These are phyloP conservation scores for Ascochyta koolunga DNA, from an alignment of 2,329 filamentous ascomycete genomes.

Conservation along the genomic window DNA sequence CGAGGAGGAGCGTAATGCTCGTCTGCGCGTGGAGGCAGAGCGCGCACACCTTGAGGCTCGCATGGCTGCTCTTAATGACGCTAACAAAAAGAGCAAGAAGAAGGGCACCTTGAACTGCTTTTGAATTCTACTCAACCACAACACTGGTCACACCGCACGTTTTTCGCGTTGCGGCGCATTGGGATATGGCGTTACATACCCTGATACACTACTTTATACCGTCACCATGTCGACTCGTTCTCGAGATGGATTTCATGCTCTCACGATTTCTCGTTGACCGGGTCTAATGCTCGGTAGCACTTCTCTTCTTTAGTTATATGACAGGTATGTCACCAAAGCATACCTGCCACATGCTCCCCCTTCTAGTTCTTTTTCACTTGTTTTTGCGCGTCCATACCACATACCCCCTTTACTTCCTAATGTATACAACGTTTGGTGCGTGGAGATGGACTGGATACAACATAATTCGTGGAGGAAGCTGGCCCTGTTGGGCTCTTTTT, in stretches of 20 bases:
- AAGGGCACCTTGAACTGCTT: constrained; percentile 98
- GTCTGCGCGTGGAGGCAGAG: constrained; percentile 87
- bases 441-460: constrained; percentile 1
- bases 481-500: not conserved
- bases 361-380: constrained; percentile 1
- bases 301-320: constrained; percentile 4
- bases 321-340: constrained; percentile 1
- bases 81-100: constrained; percentile 92
- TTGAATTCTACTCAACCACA: constrained; percentile 55
- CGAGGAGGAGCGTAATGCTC: constrained; percentile 94
- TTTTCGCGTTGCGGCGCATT: constrained; percentile 31
- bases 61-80: constrained; percentile 75
- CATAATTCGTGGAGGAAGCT: constrained; percentile 2
- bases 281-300: not conserved
- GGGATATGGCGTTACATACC: constrained; percentile 37
- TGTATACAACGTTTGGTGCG: constrained; percentile 12
- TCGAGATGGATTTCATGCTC: constrained; percentile 3
- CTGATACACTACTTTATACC: constrained; percentile 16
- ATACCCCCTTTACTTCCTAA: constrained; percentile 15
- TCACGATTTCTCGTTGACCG: constrained; percentile 1
- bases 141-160: constrained; percentile 21
- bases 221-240: constrained; percentile 3
- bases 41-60: constrained; percentile 88
- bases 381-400: constrained; percentile 6
- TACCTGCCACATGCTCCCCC: constrained; percentile 2